These are phyloP conservation scores for Kodamaea alishanica DNA, from an alignment of 1,139 yeast species.

Conservation along the genomic window DNA sequence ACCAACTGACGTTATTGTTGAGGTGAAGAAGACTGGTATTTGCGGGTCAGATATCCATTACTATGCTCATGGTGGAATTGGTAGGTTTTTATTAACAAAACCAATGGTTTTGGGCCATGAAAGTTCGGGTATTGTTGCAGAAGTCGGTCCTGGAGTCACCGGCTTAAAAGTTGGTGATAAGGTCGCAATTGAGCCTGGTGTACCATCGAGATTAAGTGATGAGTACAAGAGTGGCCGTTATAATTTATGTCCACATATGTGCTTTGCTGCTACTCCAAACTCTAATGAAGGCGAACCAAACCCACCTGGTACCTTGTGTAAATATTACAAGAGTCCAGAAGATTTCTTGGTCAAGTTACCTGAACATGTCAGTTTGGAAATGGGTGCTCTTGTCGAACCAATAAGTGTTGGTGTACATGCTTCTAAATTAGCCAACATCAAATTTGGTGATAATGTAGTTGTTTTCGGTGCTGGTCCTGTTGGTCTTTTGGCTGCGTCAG, in stretches of 20 bases:
- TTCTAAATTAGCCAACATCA: conserved; percentile 61
- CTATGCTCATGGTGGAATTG: conserved; percentile 75
- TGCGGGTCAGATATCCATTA: conserved; percentile 89
- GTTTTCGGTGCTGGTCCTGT: conserved; percentile 95
- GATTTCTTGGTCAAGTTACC: conserved; percentile 82
- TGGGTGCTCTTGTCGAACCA: conserved; percentile 90
- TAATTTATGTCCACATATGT: conserved; percentile 79
- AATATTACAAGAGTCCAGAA: conserved; percentile 73
- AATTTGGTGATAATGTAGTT: conserved; percentile 69
- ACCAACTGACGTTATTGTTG: conserved; percentile 69
- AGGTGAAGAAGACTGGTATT: conserved; percentile 76
- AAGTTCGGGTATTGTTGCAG: conserved; percentile 66
- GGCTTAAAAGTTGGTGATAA: conserved; percentile 67
- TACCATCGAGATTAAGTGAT: conserved; percentile 72
- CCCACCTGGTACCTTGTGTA: conserved; percentile 68
- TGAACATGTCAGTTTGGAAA: conserved; percentile 69
- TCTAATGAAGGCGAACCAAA: conserved; percentile 36
- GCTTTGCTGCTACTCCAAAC: conserved; percentile 81
- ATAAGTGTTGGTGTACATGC: conserved; percentile 85
- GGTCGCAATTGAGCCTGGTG: conserved; percentile 73
- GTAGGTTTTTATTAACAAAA: conserved; percentile 57
- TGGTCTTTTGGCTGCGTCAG: conserved; percentile 75
- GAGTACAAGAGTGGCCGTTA: conserved; percentile 74
- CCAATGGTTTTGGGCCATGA: conserved; percentile 80
- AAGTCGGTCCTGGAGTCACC: conserved; percentile 61